Conservation (phyloP, 164 flowering plant genomes). For the Dillenia turbinata region DNA sequence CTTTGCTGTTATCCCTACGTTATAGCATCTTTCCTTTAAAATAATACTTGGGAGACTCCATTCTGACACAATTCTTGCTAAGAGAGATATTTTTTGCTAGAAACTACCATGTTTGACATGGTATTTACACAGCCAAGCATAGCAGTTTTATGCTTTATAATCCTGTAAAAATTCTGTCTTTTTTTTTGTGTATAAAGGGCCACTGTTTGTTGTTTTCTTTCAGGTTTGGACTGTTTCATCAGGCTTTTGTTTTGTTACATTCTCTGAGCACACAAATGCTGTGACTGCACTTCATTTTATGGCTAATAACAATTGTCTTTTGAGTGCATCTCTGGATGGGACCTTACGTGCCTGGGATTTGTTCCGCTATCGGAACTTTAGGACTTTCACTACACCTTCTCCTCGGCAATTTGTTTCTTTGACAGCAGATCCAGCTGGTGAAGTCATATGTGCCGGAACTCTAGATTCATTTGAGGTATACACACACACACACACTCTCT, state of each 20-base stretch:
- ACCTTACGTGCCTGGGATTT: conserved; percentile 99
- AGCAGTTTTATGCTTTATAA: no score
- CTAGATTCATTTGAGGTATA: conserved; percentile 92
- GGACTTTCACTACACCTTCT: conserved; percentile 86
- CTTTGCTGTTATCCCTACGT: no score
- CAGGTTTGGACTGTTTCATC: conserved; percentile 97
- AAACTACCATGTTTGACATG: no score
- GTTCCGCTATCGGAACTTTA: conserved; percentile 89
- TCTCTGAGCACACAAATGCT: conserved; percentile 93
- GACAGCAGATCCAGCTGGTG: conserved; percentile 95
- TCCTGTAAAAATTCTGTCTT: no score
- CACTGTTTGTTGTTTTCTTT: conserved; percentile 9
- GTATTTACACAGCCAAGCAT: no score
- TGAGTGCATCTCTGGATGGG: conserved; percentile 98
- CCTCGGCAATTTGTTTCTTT: conserved; percentile 93
- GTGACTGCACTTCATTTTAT: conserved; percentile 94
- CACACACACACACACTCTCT: neutral
- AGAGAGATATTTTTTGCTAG: no score
- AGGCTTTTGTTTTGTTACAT: conserved; percentile 89
- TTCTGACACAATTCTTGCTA: no score
- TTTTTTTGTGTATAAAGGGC: neutral
- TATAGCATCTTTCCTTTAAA: no score
- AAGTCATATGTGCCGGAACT: conserved; percentile 97
- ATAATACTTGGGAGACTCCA: no score
- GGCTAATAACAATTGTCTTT: conserved; percentile 69